Percentiles rank a stretch among this genome's conserved stretches.
Evolutionary conservation across 306 rosid genomes (phyloP).

Genomic region (Begonia loranthoides): DNA sequence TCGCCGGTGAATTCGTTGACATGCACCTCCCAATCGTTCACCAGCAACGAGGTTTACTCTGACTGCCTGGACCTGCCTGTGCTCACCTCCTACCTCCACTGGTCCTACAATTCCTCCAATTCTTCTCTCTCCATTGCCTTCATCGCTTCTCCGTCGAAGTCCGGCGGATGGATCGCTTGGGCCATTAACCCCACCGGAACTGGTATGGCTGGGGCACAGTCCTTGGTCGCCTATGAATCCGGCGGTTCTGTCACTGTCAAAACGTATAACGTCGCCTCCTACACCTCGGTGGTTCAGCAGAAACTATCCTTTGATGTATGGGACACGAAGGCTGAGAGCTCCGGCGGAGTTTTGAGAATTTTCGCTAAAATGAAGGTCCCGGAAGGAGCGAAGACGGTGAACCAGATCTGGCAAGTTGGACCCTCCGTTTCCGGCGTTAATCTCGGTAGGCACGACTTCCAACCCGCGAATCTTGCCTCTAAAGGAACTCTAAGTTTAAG

Average conservation of each 20-base stretch:
- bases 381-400: slow-evolving; percentile 12
- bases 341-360: slow-evolving; percentile 18
- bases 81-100: slow-evolving; percentile 43
- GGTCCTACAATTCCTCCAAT: slow-evolving; percentile 39
- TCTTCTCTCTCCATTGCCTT: slow-evolving; percentile 50
- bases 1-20: slow-evolving; percentile 19
- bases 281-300: neutral
- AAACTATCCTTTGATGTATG: slow-evolving; percentile 20
- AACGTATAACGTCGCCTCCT: slow-evolving; percentile 27
- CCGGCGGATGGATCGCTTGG: slow-evolving; percentile 67
- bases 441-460: neutral
- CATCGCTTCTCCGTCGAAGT: slow-evolving; percentile 13
- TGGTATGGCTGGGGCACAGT: slow-evolving; percentile 42
- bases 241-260: slow-evolving; percentile 4
- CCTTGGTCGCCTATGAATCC: slow-evolving; percentile 31
- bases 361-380: slow-evolving; percentile 35
- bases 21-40: slow-evolving; percentile 36
- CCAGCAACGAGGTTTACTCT: slow-evolving; percentile 16
- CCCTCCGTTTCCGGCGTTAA: slow-evolving; percentile 14
- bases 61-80: slow-evolving; percentile 43
- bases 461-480: slow-evolving; percentile 8
- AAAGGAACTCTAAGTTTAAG: slow-evolving; percentile 18
- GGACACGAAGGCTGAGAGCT: slow-evolving; percentile 13
- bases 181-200: slow-evolving; percentile 42
- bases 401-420: slow-evolving; percentile 69